A percentile compares a stretch with the other conserved stretches of the same genome.
Conservation (phyloP, 805 yeast species). For the Ogataea dorogensis region DNA sequence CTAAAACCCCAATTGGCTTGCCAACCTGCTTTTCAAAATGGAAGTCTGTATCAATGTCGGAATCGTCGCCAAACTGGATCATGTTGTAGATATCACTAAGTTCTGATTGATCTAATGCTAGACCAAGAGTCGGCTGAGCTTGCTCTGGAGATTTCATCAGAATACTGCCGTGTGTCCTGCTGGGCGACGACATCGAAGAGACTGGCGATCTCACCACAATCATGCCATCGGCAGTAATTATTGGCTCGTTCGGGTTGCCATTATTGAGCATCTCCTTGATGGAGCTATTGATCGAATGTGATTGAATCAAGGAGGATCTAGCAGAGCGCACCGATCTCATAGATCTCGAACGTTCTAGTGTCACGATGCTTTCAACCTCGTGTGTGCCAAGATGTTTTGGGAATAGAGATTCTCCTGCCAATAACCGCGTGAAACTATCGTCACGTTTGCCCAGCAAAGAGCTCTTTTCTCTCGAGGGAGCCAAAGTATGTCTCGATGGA, state of each 20-base stretch:
- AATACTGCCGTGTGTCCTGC: constrained; percentile 6
- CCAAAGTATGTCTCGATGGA: constrained; percentile 7
- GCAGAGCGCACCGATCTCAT: constrained; percentile 56
- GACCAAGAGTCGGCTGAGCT: constrained; percentile 7
- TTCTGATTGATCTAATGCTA: constrained; percentile 18
- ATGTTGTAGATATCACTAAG: constrained; percentile 31
- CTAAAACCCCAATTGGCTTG: not conserved
- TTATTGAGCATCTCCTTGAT: constrained; percentile 27
- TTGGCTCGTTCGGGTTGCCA: constrained; percentile 18
- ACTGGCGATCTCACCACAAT: constrained; percentile 37
- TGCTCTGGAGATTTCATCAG: constrained; percentile 9
- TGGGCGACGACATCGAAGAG: constrained; percentile 15
- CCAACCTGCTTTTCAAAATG: constrained; percentile 17
- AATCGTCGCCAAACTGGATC: constrained; percentile 31
- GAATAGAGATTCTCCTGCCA: constrained; percentile 59
- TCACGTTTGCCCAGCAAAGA: constrained; percentile 3
- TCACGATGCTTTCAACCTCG: constrained; percentile 73
- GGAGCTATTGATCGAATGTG: constrained; percentile 24
- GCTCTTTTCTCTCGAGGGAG: constrained; percentile 8
- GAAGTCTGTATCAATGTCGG: constrained; percentile 27
- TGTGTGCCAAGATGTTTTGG: constrained; percentile 65
- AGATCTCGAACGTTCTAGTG: constrained; percentile 64
- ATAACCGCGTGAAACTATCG: constrained; percentile 27
- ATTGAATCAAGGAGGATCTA: constrained; percentile 15
- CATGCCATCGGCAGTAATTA: constrained; percentile 43